A percentile compares a stretch with the other conserved stretches of the same genome.
phyloP scores from a whole-genome alignment of 1,284 basidiomycete species.

The Pyrrhoderma lamaoense region DNA sequence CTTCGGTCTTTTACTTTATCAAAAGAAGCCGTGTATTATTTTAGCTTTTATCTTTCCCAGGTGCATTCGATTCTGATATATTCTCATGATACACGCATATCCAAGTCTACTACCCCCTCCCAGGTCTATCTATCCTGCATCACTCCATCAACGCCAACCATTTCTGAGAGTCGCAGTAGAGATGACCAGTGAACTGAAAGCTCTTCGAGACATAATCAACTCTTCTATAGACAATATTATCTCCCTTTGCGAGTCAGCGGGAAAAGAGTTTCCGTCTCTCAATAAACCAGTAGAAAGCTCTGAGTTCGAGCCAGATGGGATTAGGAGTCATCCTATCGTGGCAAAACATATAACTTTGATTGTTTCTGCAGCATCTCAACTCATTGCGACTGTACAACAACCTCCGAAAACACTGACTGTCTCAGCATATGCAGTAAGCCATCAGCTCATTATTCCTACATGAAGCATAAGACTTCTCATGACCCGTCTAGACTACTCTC shows the following conservation, averaged over 20 bases:
- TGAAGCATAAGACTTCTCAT: too few species aligned
- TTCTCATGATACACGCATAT: too few species aligned
- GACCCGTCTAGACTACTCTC: conserved; percentile 10
- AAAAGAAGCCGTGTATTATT: too few species aligned
- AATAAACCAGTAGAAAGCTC: conserved; percentile 9
- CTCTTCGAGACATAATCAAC: conserved; percentile 13
- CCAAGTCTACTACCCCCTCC: too few species aligned
- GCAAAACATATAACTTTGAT: conserved; percentile 27
- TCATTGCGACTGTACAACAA: conserved; percentile 9
- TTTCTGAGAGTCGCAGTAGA: not conserved
- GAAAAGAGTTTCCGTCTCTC: conserved; percentile 13
- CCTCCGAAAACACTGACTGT: conserved; percentile 7
- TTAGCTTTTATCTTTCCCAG: too few species aligned
- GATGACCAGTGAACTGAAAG: conserved; percentile 14
- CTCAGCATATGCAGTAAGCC: conserved; percentile 10
- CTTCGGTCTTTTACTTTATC: too few species aligned
- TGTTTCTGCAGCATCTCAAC: conserved; percentile 13
- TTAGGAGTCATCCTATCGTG: conserved; percentile 22
- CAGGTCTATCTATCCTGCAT: too few species aligned
- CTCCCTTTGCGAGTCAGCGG: conserved; percentile 1
- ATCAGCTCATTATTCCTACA: too few species aligned
- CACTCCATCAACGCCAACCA: too few species aligned
- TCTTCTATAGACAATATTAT: conserved; percentile 11
- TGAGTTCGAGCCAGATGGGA: conserved; percentile 12
- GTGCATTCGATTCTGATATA: too few species aligned